Conservation (phyloP, 192 early-diverging fungal species). For the Linnemannia exigua region DNA sequence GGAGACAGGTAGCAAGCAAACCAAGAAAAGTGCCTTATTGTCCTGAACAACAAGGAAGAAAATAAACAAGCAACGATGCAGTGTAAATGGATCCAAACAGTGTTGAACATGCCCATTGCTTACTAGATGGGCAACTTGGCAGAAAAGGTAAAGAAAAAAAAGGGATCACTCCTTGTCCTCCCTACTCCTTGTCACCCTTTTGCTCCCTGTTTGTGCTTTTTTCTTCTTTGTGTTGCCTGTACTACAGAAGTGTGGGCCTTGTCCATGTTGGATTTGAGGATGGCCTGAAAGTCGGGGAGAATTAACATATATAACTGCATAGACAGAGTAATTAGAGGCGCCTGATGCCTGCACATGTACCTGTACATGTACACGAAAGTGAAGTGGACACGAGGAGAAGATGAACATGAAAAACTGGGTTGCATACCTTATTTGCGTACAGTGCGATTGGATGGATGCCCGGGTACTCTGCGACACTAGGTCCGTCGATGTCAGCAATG, state of each 20-base stretch:
- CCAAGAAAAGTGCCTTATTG: neutral
- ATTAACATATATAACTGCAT: neutral
- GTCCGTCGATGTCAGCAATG: no score
- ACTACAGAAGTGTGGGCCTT: no score
- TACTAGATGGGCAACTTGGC: neutral
- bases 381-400: neutral
- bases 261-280: neutral
- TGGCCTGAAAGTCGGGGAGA: conserved; percentile 8
- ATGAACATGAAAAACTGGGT: no score
- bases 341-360: neutral
- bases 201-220: conserved; percentile 2
- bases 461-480: no score
- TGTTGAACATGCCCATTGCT: neutral
- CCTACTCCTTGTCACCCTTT: neutral
- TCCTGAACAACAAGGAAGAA: neutral
- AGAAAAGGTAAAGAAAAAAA: neutral
- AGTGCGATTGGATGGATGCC: no score
- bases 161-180: conserved; percentile 1
- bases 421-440: no score
- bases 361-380: neutral
- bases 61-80: neutral
- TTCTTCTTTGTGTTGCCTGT: neutral
- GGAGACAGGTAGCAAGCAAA: neutral
- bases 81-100: neutral
- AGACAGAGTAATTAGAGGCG: no score